Percentiles rank a stretch among this genome's conserved stretches.
Evolutionary conservation across 208 protist genomes (phyloP).

Genomic region (Acanthamoeba divionensis): DNA sequence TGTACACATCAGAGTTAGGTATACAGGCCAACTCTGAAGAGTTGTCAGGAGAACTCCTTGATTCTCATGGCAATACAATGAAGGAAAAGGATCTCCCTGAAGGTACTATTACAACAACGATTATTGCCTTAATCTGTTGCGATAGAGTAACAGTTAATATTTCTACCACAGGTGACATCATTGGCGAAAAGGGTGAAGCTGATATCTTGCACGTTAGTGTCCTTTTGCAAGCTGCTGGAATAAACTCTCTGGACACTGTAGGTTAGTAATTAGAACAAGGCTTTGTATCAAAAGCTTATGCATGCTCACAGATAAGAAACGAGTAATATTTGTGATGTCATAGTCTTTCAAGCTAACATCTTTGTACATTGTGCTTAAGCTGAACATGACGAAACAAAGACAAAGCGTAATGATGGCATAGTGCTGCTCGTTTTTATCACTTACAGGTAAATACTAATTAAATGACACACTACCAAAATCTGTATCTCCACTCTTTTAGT

Average conservation of each 20-base stretch:
- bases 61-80: not conserved
- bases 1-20: constrained; percentile 34
- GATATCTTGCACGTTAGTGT: constrained; percentile 48
- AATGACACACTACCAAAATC: too few species aligned
- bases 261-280: not conserved
- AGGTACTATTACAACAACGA: too few species aligned
- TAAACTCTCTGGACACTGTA: constrained; percentile 27
- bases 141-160: too few species aligned
- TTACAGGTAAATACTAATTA: constrained; percentile 18
- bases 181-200: not conserved
- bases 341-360: not conserved
- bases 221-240: constrained; percentile 1
- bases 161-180: not conserved
- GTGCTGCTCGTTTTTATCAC: constrained; percentile 51
- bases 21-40: constrained; percentile 32
- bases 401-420: constrained; percentile 35
- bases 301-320: too few species aligned
- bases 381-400: not conserved
- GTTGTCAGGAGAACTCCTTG: not conserved
- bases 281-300: not conserved
- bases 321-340: too few species aligned
- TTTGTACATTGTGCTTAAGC: not conserved
- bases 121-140: too few species aligned
- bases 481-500: too few species aligned
- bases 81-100: not conserved